Conservation (phyloP, 106 monocot species). For the Dioscorea alata region DNA sequence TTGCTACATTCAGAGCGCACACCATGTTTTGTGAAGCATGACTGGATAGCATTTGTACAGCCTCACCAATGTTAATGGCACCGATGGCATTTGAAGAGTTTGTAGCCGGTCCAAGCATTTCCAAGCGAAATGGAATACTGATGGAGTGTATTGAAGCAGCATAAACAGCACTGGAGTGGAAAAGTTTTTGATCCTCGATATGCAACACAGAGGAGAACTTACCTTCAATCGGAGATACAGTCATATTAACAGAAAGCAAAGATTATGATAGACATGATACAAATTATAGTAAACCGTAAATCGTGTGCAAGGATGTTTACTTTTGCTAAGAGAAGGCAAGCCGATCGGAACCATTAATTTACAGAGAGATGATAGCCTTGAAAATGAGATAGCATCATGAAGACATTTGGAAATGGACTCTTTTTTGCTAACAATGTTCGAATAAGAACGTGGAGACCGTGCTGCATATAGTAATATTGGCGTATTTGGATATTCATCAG, state of each 20-base stretch:
- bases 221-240: slow-evolving; percentile 35
- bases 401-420: slow-evolving; percentile 48
- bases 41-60: slow-evolving; percentile 51
- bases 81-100: slow-evolving; percentile 34
- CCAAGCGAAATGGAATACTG: slow-evolving; percentile 70
- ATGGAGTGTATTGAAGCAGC: slow-evolving; percentile 80
- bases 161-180: slow-evolving; percentile 85
- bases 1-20: slow-evolving; percentile 57
- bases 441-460: slow-evolving; percentile 45
- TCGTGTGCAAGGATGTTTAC: slow-evolving; percentile 31
- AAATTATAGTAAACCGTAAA: neutral
- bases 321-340: slow-evolving; percentile 63
- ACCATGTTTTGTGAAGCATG: slow-evolving; percentile 76
- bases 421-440: slow-evolving; percentile 18
- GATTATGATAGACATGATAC: neutral
- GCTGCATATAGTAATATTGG: slow-evolving; percentile 79
- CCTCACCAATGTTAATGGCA: slow-evolving; percentile 46
- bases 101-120: slow-evolving; percentile 34
- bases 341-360: slow-evolving; percentile 79
- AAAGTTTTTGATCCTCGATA: slow-evolving; percentile 72
- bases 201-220: slow-evolving; percentile 42
- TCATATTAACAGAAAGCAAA: neutral
- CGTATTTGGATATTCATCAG: slow-evolving; percentile 76
- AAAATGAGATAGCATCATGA: slow-evolving; percentile 88
- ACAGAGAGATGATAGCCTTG: slow-evolving; percentile 60